phyloP scores from a whole-genome alignment of 1,284 basidiomycete species.

The Rhodotorula sp. region DNA sequence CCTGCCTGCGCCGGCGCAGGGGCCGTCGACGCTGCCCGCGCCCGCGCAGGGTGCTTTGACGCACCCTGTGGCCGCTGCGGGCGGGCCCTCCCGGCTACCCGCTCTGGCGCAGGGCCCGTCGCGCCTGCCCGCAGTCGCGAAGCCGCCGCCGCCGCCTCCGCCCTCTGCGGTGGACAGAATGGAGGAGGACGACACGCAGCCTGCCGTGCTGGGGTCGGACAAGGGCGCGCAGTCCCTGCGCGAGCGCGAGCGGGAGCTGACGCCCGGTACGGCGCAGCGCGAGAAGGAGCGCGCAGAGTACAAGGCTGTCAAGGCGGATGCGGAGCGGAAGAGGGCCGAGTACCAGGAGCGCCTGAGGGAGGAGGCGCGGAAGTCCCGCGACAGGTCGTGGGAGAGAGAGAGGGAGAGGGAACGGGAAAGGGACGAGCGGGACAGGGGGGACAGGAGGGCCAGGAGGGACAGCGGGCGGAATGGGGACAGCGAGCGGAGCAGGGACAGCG shows the following conservation, averaged over 20 bases:
- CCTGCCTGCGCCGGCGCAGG: too few species aligned
- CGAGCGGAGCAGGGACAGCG: constrained; percentile 6
- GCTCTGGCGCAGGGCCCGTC: background rate
- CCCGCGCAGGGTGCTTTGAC: too few species aligned
- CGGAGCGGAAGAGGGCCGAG: background rate
- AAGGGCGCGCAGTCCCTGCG: background rate
- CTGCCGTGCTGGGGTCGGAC: background rate
- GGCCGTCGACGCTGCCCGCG: too few species aligned
- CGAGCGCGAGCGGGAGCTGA: background rate
- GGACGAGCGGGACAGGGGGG: background rate
- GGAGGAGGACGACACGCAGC: too few species aligned
- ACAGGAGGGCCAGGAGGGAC: background rate
- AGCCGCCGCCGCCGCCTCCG: background rate
- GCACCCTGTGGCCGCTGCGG: too few species aligned
- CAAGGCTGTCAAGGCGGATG: background rate
- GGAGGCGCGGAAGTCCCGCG: background rate
- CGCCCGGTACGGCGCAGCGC: constrained; percentile 9
- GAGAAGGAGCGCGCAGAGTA: constrained; percentile 13
- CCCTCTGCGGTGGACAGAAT: background rate
- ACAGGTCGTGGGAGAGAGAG: background rate
- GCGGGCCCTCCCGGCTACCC: too few species aligned
- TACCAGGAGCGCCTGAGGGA: background rate
- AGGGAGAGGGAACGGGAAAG: background rate
- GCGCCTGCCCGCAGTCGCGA: background rate
- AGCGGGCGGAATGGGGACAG: background rate